A percentile compares a stretch with the other conserved stretches of the same genome.
These are phyloP conservation scores for Fonsecaea pedrosoi DNA, from an alignment of 2,329 filamentous ascomycete genomes.

Conservation along the genomic window DNA sequence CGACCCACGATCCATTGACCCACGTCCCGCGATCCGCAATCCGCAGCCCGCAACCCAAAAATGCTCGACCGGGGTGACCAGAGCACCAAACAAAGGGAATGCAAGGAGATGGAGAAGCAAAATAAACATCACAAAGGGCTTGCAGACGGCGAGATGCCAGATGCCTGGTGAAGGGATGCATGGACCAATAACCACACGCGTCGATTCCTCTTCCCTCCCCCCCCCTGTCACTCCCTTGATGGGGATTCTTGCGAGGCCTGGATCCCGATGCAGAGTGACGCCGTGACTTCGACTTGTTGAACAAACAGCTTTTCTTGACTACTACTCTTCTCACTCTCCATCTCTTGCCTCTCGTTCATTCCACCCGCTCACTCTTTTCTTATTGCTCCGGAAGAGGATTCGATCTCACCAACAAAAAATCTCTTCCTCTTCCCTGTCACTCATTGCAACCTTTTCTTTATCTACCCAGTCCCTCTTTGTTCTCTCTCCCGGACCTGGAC, in stretches of 20 bases:
- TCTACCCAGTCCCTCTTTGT: slow-evolving; percentile 33
- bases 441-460: slow-evolving; percentile 23
- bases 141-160: slow-evolving; percentile 5
- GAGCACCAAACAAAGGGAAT: slow-evolving; percentile 7
- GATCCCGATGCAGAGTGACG: slow-evolving; percentile 4
- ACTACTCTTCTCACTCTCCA: background rate
- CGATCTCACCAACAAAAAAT: slow-evolving; percentile 17
- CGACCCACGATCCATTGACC: background rate
- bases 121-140: slow-evolving; percentile 5
- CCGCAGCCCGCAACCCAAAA: background rate
- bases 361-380: slow-evolving; percentile 1
- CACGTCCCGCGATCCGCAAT: background rate
- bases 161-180: slow-evolving; percentile 7
- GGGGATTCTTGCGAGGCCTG: background rate
- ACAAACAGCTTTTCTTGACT: slow-evolving; percentile 8
- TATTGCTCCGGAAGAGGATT: slow-evolving; percentile 19
- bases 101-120: slow-evolving; percentile 26
- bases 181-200: slow-evolving; percentile 18
- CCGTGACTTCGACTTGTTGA: background rate
- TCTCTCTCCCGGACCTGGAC: slow-evolving; percentile 21
- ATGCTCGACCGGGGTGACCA: background rate
- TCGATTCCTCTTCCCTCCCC: background rate
- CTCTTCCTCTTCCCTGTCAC: slow-evolving; percentile 19
- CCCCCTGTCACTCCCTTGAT: slow-evolving; percentile 1
- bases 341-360: slow-evolving; percentile 5